Percentiles rank a stretch among this genome's conserved stretches.
Evolutionary conservation across 768 basidiomycete species (phyloP).

Genomic region (Phanerodontia chrysosporium): DNA sequence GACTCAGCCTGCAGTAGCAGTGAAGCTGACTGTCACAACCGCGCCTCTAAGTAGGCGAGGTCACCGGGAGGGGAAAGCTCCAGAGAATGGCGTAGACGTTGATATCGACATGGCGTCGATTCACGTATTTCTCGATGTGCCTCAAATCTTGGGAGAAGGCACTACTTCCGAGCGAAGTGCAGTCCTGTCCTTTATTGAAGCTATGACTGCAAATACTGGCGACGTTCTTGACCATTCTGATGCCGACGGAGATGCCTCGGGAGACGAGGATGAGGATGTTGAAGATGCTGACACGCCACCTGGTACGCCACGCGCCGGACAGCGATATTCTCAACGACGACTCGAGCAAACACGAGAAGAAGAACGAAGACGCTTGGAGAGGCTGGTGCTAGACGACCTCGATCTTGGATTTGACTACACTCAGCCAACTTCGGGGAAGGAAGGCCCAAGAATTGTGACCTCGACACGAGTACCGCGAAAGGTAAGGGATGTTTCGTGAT

Average conservation of each 20-base stretch:
- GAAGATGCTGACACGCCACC: constrained; percentile 36
- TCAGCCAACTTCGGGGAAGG: neutral
- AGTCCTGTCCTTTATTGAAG: constrained; percentile 47
- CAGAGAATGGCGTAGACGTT: constrained; percentile 10
- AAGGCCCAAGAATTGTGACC: neutral
- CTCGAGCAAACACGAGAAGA: constrained; percentile 20
- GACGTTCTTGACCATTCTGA: neutral
- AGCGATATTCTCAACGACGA: constrained; percentile 1
- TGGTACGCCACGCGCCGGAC: constrained; percentile 29
- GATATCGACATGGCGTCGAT: constrained; percentile 52
- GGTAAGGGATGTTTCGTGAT: neutral
- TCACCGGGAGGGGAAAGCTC: constrained; percentile 8
- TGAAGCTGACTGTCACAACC: constrained; percentile 12
- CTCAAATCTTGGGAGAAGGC: constrained; percentile 34
- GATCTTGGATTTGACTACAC: constrained; percentile 49
- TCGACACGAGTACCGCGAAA: neutral
- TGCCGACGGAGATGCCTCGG: constrained; percentile 2
- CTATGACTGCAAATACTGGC: constrained; percentile 24
- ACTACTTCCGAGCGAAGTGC: constrained; percentile 21
- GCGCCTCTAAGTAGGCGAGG: neutral
- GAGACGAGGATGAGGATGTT: constrained; percentile 21
- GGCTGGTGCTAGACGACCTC: constrained; percentile 55
- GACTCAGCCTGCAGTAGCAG: constrained; percentile 13
- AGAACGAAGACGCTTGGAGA: constrained; percentile 44
- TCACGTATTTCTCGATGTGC: constrained; percentile 75